Base-by-base conservation (phyloP, 169 alveolate species). In the Plasmodium sp. region DNA sequence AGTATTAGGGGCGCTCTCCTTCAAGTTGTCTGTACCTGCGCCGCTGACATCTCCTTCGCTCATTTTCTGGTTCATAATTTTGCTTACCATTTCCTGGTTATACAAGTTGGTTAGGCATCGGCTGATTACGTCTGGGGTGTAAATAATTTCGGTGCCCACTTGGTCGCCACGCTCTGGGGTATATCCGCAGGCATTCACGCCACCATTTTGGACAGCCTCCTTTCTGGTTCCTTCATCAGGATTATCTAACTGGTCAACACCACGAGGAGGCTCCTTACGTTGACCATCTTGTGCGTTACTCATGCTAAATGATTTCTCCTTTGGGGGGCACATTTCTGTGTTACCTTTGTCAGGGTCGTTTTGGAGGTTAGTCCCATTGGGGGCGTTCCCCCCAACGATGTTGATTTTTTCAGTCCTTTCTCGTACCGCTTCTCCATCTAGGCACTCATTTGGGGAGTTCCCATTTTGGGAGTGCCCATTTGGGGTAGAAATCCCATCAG, bases 91-190 rank as follows among this genome's bases (percentile, higher is more conserved):
- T 18, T 88, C 51, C 81, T 88, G 84, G 58, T 79, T 88, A 48
- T 88, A 88, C 36, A 88, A 56, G 43, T 88, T 88, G 45, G 39
- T 79, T 36, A 88, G 43, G 36, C 94, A 88, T 18, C 79, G n/a
- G 39, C 79, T 88, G 72, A 88, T 88, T 88, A 88, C 71, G 33
- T 88, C 94, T 1, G 94, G 94, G 41, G 81, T 80, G 51, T 58
- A 88, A 3, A 67, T 43, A 79, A 88, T 6, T 62, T 27, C 16
- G 77, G 10, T 62, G 77, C 39, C 12, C 36, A 22, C 9, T 62
- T n/a, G 7, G n/a, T 22, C 39, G 39, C 36, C 36, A 62, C 36
- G 10, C 5, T 62, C 16, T 27, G 77, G 9, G 34, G 56, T 3
- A 45, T n/a, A n/a, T n/a, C n/a, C n/a, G n/a, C n/a, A n/a, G n/a